phyloP scores from a whole-genome alignment of 768 basidiomycete genomes.

The Mycena indigotica region DNA sequence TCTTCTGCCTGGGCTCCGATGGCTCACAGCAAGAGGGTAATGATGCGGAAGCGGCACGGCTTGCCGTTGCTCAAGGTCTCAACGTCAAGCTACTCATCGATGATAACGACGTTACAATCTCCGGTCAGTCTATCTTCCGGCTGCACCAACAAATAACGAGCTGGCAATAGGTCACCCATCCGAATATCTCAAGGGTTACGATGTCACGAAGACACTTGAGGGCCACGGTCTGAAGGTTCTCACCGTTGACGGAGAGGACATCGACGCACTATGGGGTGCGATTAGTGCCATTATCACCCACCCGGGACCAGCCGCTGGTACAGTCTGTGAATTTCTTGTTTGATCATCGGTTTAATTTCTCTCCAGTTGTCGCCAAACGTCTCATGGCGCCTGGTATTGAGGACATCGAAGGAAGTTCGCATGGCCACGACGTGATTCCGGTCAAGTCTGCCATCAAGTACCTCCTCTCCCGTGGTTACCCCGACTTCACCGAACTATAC shows the following conservation, averaged over 20 bases:
- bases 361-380: constrained; percentile 67
- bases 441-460: constrained; percentile 80
- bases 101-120: constrained; percentile 90
- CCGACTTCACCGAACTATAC: constrained; percentile 56
- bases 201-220: constrained; percentile 66
- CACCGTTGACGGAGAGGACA: constrained; percentile 74
- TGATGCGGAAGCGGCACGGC: constrained; percentile 85
- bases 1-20: constrained; percentile 86
- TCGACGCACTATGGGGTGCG: constrained; percentile 75
- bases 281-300: constrained; percentile 56
- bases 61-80: constrained; percentile 80
- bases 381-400: constrained; percentile 68
- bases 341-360: not conserved
- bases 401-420: constrained; percentile 75
- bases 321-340: constrained; percentile 20
- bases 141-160: too few species aligned
- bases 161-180: constrained; percentile 80
- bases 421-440: constrained; percentile 86
- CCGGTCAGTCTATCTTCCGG: constrained; percentile 37
- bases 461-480: constrained; percentile 64
- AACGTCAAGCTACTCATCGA: constrained; percentile 88
- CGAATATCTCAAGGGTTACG: constrained; percentile 80
- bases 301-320: constrained; percentile 80
- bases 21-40: constrained; percentile 92
- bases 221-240: constrained; percentile 84